A percentile compares a stretch with the other conserved stretches of the same genome.
Conservation (phyloP, 2,329 filamentous ascomycete genomes). For the Zymoseptoria tritici region DNA sequence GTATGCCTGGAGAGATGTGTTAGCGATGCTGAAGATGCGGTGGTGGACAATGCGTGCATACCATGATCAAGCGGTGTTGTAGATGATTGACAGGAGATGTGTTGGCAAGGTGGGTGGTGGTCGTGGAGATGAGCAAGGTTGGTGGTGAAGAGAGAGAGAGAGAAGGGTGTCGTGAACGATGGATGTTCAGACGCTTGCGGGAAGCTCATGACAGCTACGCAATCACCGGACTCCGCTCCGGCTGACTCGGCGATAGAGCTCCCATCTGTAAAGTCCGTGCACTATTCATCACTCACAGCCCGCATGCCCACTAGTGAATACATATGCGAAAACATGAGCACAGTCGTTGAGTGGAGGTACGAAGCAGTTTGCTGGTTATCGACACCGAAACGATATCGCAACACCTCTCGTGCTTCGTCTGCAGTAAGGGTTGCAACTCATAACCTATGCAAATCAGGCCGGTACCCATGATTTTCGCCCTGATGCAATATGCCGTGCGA, state of each 20-base stretch:
- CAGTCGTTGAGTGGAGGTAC: neutral
- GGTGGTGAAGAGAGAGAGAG: neutral
- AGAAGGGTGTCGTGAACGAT: neutral
- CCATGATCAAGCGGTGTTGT: neutral
- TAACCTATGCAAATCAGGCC: neutral
- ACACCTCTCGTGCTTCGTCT: neutral
- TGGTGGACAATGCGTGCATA: neutral
- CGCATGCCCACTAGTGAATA: neutral
- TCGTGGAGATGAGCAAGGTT: neutral
- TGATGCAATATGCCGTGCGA: neutral
- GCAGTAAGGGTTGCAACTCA: neutral
- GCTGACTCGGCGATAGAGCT: neutral
- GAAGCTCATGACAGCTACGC: neutral
- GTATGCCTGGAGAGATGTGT: constrained; percentile 18
- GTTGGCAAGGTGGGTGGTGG: neutral
- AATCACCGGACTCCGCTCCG: neutral
- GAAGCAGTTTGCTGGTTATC: too few relatives aligned
- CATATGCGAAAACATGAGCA: neutral
- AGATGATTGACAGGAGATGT: neutral
- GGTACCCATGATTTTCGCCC: too few relatives aligned
- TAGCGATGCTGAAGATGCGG: neutral
- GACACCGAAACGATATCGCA: neutral
- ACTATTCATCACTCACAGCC: neutral
- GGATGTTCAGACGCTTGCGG: neutral
- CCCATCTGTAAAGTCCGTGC: neutral